Evolutionary conservation across 202 grass and related monocot genomes (phyloP).

Genomic region (Digitaria exilis): DNA sequence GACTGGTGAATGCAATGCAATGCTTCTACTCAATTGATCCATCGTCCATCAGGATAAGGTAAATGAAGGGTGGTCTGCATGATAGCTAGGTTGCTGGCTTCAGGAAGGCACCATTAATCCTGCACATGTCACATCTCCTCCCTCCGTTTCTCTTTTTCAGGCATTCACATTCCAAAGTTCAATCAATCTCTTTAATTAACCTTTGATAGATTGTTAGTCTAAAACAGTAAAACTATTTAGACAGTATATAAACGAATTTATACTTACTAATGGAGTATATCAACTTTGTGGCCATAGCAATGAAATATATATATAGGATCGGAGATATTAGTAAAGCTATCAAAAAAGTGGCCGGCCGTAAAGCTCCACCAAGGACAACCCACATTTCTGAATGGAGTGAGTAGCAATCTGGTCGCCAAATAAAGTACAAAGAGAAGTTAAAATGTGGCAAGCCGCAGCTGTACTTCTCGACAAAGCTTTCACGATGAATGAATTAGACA

Average conservation of each 20-base stretch:
- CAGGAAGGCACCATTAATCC: neutral
- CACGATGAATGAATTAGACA: neutral
- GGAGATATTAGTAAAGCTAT: too few species aligned
- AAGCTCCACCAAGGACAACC: neutral
- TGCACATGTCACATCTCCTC: neutral
- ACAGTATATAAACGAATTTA: neutral
- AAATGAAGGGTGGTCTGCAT: neutral
- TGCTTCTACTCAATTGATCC: conserved; percentile 40
- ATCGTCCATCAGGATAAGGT: conserved; percentile 26
- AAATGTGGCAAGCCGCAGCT: conserved; percentile 11
- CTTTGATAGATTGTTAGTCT: neutral
- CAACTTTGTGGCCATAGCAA: neutral
- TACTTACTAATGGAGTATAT: neutral
- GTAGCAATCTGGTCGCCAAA: neutral
- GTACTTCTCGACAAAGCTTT: neutral
- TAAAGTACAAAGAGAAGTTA: neutral
- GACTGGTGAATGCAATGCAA: conserved; percentile 39
- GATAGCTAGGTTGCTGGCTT: neutral
- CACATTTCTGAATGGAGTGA: neutral
- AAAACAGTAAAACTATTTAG: neutral
- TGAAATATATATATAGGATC: neutral
- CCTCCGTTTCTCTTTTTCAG: neutral
- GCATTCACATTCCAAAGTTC: neutral
- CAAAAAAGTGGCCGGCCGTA: too few species aligned
- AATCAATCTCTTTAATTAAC: neutral